Percentiles rank a stretch among this genome's conserved stretches.
Evolutionary conservation across 2,329 filamentous ascomycete genomes (phyloP).

Genomic region (Conoideocrella luteorostrata): DNA sequence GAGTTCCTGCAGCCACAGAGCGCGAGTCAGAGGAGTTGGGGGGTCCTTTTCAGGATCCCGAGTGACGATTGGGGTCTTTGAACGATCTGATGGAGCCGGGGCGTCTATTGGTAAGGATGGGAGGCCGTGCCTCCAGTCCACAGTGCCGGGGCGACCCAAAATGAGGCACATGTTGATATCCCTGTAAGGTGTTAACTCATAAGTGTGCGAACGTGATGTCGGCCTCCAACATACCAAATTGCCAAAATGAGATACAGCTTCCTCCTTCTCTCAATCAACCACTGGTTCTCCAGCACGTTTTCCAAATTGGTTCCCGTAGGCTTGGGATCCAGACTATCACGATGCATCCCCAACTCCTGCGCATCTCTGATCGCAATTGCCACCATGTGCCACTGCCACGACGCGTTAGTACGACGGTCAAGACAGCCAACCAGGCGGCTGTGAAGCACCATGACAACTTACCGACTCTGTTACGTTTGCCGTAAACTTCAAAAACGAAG

Average conservation of each 20-base stretch:
- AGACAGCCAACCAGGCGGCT: neutral
- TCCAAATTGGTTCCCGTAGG: slow-evolving; percentile 39
- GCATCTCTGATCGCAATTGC: slow-evolving; percentile 53
- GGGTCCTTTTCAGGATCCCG: slow-evolving; percentile 42
- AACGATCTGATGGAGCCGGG: slow-evolving; percentile 38
- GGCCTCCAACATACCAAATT: slow-evolving; percentile 22
- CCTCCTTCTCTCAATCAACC: slow-evolving; percentile 50
- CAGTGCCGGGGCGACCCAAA: slow-evolving; percentile 49
- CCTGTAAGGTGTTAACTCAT: slow-evolving; percentile 27
- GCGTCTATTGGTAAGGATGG: slow-evolving; percentile 49
- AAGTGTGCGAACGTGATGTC: neutral
- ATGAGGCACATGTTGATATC: slow-evolving; percentile 48
- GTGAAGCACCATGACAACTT: slow-evolving; percentile 11
- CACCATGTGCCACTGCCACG: slow-evolving; percentile 46
- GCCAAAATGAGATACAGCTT: slow-evolving; percentile 51
- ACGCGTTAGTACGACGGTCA: neutral
- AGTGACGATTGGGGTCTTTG: slow-evolving; percentile 40
- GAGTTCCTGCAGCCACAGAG: slow-evolving; percentile 44
- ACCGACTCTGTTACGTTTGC: slow-evolving; percentile 53
- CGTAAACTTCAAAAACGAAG: slow-evolving; percentile 51
- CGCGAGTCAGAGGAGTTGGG: slow-evolving; percentile 49
- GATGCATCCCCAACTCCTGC: slow-evolving; percentile 56
- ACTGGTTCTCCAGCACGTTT: slow-evolving; percentile 48
- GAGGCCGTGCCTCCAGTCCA: slow-evolving; percentile 41
- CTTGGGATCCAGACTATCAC: slow-evolving; percentile 44